Conservation (phyloP, 1,284 basidiomycete genomes). For the Sanguinoderma infundibulare region DNA sequence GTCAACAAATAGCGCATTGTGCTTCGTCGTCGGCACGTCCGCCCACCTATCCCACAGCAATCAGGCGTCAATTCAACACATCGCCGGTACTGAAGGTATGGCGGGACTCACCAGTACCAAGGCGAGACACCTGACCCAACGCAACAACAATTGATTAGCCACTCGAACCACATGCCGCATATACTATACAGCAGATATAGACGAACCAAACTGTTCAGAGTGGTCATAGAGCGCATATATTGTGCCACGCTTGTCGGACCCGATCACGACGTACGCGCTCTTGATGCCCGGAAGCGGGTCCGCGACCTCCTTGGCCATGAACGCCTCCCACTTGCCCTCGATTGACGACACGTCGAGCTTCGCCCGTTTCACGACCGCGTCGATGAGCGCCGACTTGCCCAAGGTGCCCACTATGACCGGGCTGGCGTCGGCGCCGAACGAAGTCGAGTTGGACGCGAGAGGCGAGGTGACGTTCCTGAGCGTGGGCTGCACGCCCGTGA, state of each 20-base stretch:
- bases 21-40: constrained; percentile 62
- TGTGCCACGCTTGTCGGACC: constrained; percentile 68
- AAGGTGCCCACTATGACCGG: constrained; percentile 70
- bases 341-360: constrained; percentile 59
- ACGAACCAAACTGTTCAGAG: constrained; percentile 71
- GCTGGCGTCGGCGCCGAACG: constrained; percentile 32
- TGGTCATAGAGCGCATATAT: constrained; percentile 74
- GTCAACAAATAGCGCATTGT: constrained; percentile 53
- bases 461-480: constrained; percentile 52
- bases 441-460: constrained; percentile 7
- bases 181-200: neutral
- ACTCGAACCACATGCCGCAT: too few species aligned
- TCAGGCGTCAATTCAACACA: too few species aligned
- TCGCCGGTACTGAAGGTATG: neutral
- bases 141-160: neutral
- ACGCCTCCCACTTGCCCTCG: constrained; percentile 69
- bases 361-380: constrained; percentile 54
- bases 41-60: constrained; percentile 69
- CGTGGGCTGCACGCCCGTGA: constrained; percentile 55
- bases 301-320: constrained; percentile 53
- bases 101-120: constrained; percentile 62
- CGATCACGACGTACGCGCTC: constrained; percentile 68
- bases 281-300: constrained; percentile 62
- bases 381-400: constrained; percentile 61
- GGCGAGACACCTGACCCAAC: constrained; percentile 59